Evolutionary conservation across 169 alveolate genomes (phyloP), one percentile per base, ranked within the genome.

Genomic region (Plasmodium sp.): DNA sequence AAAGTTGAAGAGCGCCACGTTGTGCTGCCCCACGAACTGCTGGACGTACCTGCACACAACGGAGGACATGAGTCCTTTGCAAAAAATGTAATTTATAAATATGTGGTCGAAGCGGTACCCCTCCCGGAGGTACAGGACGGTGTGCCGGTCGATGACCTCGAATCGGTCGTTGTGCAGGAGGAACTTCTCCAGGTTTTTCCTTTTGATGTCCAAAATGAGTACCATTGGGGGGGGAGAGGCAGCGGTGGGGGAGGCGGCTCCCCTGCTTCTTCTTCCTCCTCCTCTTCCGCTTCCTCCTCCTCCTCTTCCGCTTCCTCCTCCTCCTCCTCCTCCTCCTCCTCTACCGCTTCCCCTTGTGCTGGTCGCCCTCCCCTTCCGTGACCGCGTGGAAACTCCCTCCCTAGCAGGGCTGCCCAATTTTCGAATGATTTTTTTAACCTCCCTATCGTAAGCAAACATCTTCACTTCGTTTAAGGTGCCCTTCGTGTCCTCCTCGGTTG

Each of bases 31-130:
- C 18, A 54, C 31, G 62, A 85, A 85, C 31, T 75, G 31, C 33
- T 51, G 41, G 7, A 85, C 79, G 62, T 74, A 85, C 31, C 58
- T 85, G 58, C 62, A 6, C 9, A 85, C 22, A 3, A 77, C 71
- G 62, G 56, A 74, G 31, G 93, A 75, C 84, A 85, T 85, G 10
- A 85, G 62, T 31, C 54, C 81, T 14, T 73, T 34, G 43, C 22
- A 48, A 85, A 54, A 85, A 48, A 85, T 85, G 41, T 85, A 51
- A 54, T 85, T 85, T 75, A 85, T 56, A 73, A 36, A 85, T n/a
- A 85, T 85, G 22, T 58, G 58, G 43, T 85, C 72, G 31, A 85
- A 85, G 58, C 12, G 58, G 54, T 85, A 85, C 18, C n/a, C 12
- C 41, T 85, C 93, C 31, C 58, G 79, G 22, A 85, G 34, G 34